phyloP scores from a whole-genome alignment of 306 rosid species.

The Carpinus viminea region DNA sequence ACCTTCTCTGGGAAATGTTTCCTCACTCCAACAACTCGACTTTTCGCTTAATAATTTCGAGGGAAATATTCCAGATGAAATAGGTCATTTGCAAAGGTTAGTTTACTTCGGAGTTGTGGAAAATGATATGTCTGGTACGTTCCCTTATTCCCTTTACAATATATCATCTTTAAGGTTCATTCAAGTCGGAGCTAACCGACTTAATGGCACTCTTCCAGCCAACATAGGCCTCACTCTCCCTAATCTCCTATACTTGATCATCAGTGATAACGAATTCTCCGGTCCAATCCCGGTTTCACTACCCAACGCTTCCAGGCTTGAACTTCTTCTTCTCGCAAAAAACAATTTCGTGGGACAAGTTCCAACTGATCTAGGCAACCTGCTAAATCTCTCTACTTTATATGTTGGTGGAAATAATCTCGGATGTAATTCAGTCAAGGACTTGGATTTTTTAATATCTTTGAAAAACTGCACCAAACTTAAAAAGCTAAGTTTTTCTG shows the following conservation, averaged over 20 bases:
- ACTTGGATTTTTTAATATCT: slow-evolving; percentile 30
- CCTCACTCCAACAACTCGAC: background rate
- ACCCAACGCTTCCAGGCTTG: slow-evolving; percentile 33
- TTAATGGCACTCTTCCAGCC: slow-evolving; percentile 40
- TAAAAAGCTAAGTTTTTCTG: background rate
- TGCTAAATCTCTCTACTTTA: background rate
- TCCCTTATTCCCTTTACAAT: slow-evolving; percentile 38
- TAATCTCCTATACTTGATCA: background rate
- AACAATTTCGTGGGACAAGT: slow-evolving; percentile 34
- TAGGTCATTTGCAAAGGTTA: slow-evolving; percentile 22
- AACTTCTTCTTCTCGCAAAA: fast-evolving
- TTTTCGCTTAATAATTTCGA: slow-evolving; percentile 5
- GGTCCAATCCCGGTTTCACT: slow-evolving; percentile 38
- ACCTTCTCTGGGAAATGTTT: slow-evolving; percentile 36
- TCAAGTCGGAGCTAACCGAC: background rate
- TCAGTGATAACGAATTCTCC: slow-evolving; percentile 27
- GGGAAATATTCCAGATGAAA: slow-evolving; percentile 35
- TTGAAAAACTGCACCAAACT: slow-evolving; percentile 34
- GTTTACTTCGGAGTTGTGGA: background rate
- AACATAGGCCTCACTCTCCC: slow-evolving; percentile 38
- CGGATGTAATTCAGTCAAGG: slow-evolving; percentile 30
- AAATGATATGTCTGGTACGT: slow-evolving; percentile 27
- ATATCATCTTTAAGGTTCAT: slow-evolving; percentile 29
- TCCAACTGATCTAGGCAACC: slow-evolving; percentile 25
- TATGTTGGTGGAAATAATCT: background rate